These are phyloP conservation scores for Phaeoacremonium minimum DNA, from an alignment of 2,329 filamentous ascomycete species.

Conservation along the genomic window DNA sequence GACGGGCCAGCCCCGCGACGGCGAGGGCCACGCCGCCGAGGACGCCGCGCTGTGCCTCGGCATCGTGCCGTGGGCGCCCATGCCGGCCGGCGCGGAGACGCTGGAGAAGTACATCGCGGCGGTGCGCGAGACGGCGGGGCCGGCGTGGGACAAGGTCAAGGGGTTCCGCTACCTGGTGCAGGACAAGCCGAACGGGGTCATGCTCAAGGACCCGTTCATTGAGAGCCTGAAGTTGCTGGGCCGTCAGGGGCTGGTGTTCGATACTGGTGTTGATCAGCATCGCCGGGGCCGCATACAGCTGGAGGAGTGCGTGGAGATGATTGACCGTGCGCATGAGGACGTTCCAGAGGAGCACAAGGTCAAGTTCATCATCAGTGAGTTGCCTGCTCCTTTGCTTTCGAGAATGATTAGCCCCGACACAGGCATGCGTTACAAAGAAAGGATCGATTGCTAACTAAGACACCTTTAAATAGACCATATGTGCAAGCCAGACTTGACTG, in stretches of 20 bases:
- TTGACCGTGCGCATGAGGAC: conserved; percentile 60
- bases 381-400: no score
- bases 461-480: conserved; percentile 64
- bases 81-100: conserved; percentile 58
- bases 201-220: conserved; percentile 61
- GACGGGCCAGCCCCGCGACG: conserved; percentile 49
- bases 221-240: conserved; percentile 63
- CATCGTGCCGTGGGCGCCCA: conserved; percentile 81
- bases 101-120: conserved; percentile 62
- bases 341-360: conserved; percentile 57
- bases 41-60: conserved; percentile 58
- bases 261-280: conserved; percentile 79
- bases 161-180: conserved; percentile 84
- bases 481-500: conserved; percentile 76
- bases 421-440: no score
- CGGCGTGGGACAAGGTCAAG: conserved; percentile 62
- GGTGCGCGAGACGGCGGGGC: conserved; percentile 58
- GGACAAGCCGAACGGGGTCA: conserved; percentile 64
- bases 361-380: conserved; percentile 66
- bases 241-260: conserved; percentile 64
- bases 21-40: conserved; percentile 51
- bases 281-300: conserved; percentile 71
- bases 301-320: conserved; percentile 67
- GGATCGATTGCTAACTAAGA: conserved; percentile 1
- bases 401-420: no score